Evolutionary conservation across 2,329 filamentous ascomycete species (phyloP).

Genomic region (Sphaerostilbella broomeana): DNA sequence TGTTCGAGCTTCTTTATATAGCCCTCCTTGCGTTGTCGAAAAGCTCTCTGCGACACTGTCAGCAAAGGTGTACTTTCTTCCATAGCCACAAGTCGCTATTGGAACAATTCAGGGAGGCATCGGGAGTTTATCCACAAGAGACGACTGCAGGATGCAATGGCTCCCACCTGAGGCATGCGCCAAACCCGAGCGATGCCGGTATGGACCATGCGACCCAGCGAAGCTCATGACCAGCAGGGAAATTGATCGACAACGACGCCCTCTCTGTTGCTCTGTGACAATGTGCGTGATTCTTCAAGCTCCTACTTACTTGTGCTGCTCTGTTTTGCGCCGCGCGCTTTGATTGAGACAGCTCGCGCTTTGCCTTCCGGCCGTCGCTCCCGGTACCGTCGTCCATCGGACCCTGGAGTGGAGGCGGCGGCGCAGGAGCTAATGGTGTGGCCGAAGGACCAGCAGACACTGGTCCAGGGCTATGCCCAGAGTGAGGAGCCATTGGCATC

Average conservation of each 20-base stretch:
- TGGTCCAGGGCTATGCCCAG: conserved; percentile 25
- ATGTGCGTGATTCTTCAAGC: not conserved
- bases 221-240: not conserved
- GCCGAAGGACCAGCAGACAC: conserved; percentile 21
- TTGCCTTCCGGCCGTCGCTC: conserved; percentile 62
- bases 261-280: not conserved
- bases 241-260: no score
- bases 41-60: conserved; percentile 63
- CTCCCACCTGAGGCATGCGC: not conserved
- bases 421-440: conserved; percentile 27
- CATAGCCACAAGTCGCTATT: not conserved
- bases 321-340: conserved; percentile 96
- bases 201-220: not conserved
- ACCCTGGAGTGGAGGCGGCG: conserved; percentile 21
- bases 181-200: conserved; percentile 8
- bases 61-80: not conserved
- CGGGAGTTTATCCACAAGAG: not conserved
- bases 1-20: conserved; percentile 98
- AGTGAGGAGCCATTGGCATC: conserved; percentile 33
- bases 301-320: conserved; percentile 76
- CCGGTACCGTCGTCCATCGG: conserved; percentile 22
- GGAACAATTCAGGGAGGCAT: not conserved
- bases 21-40: conserved; percentile 93
- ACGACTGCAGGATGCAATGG: conserved; percentile 4
- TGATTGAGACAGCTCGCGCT: conserved; percentile 87